These are phyloP conservation scores for Aspergillus japonicus DNA, from an alignment of 2,329 filamentous ascomycete species.

Conservation along the genomic window DNA sequence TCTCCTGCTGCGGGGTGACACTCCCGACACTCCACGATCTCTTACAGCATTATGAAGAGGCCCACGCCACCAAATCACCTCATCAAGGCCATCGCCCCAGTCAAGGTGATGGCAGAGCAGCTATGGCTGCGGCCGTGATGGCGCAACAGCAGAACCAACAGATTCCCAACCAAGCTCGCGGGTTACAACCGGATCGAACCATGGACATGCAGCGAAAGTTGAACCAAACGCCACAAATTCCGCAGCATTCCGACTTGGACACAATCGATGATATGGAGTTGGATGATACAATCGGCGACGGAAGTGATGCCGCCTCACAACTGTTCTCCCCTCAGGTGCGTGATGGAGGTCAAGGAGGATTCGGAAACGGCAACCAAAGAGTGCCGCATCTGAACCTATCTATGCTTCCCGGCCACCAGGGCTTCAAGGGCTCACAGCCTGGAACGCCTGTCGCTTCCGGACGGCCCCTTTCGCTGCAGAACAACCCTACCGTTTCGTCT, in stretches of 20 bases:
- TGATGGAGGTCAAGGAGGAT: conserved; percentile 64
- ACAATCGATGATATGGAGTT: conserved; percentile 94
- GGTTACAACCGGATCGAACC: conserved; percentile 35
- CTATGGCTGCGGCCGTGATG: conserved; percentile 47
- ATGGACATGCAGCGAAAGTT: conserved; percentile 40
- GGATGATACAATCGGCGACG: conserved; percentile 71
- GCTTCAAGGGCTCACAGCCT: conserved; percentile 79
- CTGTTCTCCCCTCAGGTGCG: conserved; percentile 62
- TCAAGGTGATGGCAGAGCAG: conserved; percentile 53
- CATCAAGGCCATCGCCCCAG: conserved; percentile 50
- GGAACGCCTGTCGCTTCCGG: conserved; percentile 76
- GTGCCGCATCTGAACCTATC: conserved; percentile 76
- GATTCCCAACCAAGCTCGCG: conserved; percentile 36
- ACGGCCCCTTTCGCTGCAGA: conserved; percentile 70
- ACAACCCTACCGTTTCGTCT: conserved; percentile 94
- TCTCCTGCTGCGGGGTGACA: conserved; percentile 88
- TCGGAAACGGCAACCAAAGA: conserved; percentile 54
- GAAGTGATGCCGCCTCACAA: conserved; percentile 37
- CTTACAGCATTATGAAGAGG: conserved; percentile 93
- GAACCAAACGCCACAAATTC: conserved; percentile 32
- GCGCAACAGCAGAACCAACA: conserved; percentile 53
- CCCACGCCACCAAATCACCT: conserved; percentile 71
- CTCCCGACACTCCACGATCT: conserved; percentile 91
- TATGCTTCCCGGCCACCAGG: conserved; percentile 72
- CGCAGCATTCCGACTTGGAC: conserved; percentile 64